Base-by-base conservation (phyloP, 164 flowering plant genomes). In the Vitis cinerea region DNA sequence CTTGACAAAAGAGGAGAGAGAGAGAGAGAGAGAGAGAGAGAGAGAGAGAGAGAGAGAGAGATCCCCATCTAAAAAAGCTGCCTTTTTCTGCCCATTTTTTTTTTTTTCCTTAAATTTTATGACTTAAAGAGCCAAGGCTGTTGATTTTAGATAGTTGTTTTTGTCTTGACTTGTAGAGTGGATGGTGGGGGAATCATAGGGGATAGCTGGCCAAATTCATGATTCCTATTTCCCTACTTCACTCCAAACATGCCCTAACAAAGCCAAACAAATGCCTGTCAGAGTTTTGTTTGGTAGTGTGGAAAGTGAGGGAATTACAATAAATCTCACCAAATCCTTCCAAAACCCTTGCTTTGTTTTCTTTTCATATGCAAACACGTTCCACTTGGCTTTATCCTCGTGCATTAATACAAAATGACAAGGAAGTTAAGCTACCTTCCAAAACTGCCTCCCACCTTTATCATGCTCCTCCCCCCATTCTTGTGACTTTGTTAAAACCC, bases 241-340 rank as follows among this genome's bases (percentile, higher is more conserved):
- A 58, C n/a, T 71, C 84, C 89, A 86, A 83, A 76, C 83, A 83
- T 69, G 82, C 84, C 83, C 80, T 80, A 80, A 79, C 84, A 81
- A 82, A 79, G 81, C 68, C 84, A 84, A 82, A 78, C 78, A 75
- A 62, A 16, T 68, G 66, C 77, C 73, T 48, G 68, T 2, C 44
- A 31, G 6, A 64, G 56, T 67, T 82, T 84, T 84, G 87, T 82
- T 63, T 74, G 64, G 62, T 74, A 53, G 82, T 82, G 79, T 76
- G 76, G 64, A 44, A 55, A 63, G 73, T 69, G 73, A 68, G 79
- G 74, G 73, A 78, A 74, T 68, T 64, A 81, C 78, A 72, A 71
- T 75, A 64, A 77, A 70, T 53, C 64, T 69, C 66, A 19, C 65
- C 62, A 65, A 61, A 66, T 78, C 69, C 71, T 77, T 79, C 81